Base-by-base conservation (phyloP, 257 asterid species). In the Solanum chilense region DNA sequence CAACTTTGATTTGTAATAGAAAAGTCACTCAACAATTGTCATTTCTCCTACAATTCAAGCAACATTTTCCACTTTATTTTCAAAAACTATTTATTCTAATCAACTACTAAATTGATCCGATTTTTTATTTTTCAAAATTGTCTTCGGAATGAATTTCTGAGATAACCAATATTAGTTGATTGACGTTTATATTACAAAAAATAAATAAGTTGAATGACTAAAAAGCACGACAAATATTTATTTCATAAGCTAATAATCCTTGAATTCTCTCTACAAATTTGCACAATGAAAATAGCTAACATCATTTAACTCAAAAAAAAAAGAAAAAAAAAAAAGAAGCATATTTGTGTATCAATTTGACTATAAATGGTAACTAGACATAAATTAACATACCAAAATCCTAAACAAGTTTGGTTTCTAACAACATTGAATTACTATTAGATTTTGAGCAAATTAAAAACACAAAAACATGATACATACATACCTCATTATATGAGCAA, bases 401-500 rank as follows among this genome's bases (percentile, higher is more conserved):
- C 16, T n/a, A n/a, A 64, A n/a, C 33, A 11, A 64, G 11, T 62
- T 62, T 62, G 31, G 31, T 62, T 23, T 64, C 71, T 5, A 23
- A 62, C 70, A 23, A 62, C 31, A 3, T 62, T 62, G 70, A 62
- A 62, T 11, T 64, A 12, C 29, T 5, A n/a, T 62, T n/a, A 39
- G 33, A 75, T 75, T 56, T 75, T 75, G 33, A 29, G 7, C 12
- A 18, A 52, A 70, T 33, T 25, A 35, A 73, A 56, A 70, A 70
- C 64, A 49, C 62, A 52, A 69, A 9, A 58, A 74, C 25, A 21
- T 37, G 23, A 33, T 44, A 16, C 69, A 78, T 85, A 37, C 39
- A 37, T 37, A 96, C 99, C 99, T 95, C 98, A 85, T 82, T 86
- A 88, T 92, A 96, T 86, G 88, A 81, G 91, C 97, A 94, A 90